Percentiles rank a stretch among this genome's conserved stretches.
Evolutionary conservation across 73 alveolate species (phyloP).

Genomic region (Paramecium sexaurelia): DNA sequence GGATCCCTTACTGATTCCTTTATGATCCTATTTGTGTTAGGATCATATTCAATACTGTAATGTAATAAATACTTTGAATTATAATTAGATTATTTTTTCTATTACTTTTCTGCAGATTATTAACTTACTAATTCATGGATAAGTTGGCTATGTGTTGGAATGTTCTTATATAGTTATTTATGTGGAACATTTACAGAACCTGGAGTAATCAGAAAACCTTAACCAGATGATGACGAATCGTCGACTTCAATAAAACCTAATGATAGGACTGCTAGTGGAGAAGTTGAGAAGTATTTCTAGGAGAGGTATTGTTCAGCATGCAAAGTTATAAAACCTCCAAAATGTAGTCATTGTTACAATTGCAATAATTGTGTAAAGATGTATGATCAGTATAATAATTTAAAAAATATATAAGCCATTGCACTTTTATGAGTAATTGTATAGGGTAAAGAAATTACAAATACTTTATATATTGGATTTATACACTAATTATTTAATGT

Average conservation of each 20-base stretch:
- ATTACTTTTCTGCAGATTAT: not conserved
- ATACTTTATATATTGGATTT: constrained; percentile 75
- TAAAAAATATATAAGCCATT: constrained; percentile 72
- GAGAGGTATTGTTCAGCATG: constrained; percentile 88
- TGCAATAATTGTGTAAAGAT: constrained; percentile 92
- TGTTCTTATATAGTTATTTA: not conserved
- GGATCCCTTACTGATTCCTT: not conserved
- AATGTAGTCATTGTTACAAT: constrained; percentile 87
- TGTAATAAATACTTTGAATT: not conserved
- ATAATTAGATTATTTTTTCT: not conserved
- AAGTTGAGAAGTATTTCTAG: constrained; percentile 55
- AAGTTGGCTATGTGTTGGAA: not conserved
- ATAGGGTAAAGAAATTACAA: constrained; percentile 93
- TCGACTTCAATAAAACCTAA: not conserved
- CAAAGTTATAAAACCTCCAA: constrained; percentile 89
- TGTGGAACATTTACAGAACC: constrained; percentile 39
- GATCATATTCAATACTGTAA: not conserved
- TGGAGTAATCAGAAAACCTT: not conserved
- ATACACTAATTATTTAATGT: not conserved
- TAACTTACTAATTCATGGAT: not conserved
- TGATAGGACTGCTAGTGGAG: not conserved
- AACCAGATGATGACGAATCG: not conserved
- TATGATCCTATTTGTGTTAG: not conserved
- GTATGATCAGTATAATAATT: constrained; percentile 81
- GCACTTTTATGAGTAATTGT: constrained; percentile 91